Evolutionary conservation across 805 yeast species (phyloP).

Genomic region (Kodamaea kakaduensis): DNA sequence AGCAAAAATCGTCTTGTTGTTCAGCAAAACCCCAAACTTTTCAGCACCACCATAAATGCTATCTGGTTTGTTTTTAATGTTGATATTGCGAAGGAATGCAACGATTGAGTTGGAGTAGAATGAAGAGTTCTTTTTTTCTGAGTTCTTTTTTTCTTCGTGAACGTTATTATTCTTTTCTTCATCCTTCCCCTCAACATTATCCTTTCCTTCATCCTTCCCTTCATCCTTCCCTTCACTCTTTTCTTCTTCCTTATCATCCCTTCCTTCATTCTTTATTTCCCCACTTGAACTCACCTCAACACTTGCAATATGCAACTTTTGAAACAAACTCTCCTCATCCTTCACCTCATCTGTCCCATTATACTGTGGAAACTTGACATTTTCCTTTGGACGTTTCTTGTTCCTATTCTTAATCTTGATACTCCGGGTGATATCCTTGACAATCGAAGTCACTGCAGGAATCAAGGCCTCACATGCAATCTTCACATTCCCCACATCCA

Average conservation of each 20-base stretch:
- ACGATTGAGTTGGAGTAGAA: conserved; percentile 32
- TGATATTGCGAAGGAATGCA: conserved; percentile 24
- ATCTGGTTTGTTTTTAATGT: conserved; percentile 39
- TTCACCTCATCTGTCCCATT: conserved; percentile 9
- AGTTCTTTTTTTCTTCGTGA: too few relatives aligned
- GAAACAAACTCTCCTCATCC: conserved; percentile 22
- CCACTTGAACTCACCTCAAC: conserved; percentile 45
- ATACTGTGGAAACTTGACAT: conserved; percentile 25
- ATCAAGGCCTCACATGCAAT: conserved; percentile 44
- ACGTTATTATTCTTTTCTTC: too few relatives aligned
- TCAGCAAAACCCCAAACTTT: conserved; percentile 24
- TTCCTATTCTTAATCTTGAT: conserved; percentile 32
- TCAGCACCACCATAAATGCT: conserved; percentile 49
- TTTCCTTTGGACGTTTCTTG: conserved; percentile 16
- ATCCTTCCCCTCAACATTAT: too few relatives aligned
- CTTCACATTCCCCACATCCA: conserved; percentile 39
- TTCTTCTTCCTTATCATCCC: conserved; percentile 31
- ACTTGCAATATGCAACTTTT: conserved; percentile 33
- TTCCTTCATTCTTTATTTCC: conserved; percentile 28
- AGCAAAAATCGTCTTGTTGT: conserved; percentile 22
- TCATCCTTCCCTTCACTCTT: too few relatives aligned
- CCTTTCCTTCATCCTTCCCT: too few relatives aligned
- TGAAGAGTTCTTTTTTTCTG: too few relatives aligned
- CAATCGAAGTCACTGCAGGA: conserved; percentile 32
- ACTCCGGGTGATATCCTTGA: conserved; percentile 36